Conservation (phyloP, 495 filamentous ascomycete species). For the Hyaloscypha finlandica region DNA sequence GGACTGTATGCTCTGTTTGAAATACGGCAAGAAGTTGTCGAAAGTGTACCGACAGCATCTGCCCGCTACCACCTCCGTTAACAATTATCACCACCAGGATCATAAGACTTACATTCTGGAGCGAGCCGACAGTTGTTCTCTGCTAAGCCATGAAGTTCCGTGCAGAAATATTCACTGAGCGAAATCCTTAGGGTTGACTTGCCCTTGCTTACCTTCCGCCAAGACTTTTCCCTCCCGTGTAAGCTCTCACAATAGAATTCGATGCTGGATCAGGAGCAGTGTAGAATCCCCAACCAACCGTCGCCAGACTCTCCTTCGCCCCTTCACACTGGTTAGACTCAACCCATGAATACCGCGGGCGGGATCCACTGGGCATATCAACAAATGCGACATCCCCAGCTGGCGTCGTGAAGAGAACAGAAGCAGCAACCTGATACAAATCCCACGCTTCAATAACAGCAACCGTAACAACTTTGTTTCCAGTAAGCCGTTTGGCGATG, state of each 20-base stretch:
- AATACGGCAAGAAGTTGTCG: slow-evolving; percentile 54
- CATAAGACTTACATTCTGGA: slow-evolving; percentile 30
- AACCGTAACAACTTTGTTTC: slow-evolving; percentile 42
- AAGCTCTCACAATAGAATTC: slow-evolving; percentile 30
- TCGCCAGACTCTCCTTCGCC: neutral
- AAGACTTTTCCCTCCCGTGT: slow-evolving; percentile 35
- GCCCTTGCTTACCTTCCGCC: slow-evolving; percentile 13
- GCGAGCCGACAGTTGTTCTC: slow-evolving; percentile 43
- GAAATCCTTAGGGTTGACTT: neutral
- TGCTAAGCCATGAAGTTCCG: slow-evolving; percentile 35
- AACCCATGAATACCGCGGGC: too few relatives aligned
- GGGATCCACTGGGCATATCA: neutral
- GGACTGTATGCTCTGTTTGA: slow-evolving; percentile 54
- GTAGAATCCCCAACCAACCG: slow-evolving; percentile 47
- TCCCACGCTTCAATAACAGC: slow-evolving; percentile 54
- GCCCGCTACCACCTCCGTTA: slow-evolving; percentile 47
- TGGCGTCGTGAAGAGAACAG: neutral
- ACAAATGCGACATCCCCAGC: slow-evolving; percentile 1
- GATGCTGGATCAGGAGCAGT: slow-evolving; percentile 55
- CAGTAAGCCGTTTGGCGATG: slow-evolving; percentile 58
- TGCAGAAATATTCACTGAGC: slow-evolving; percentile 22
- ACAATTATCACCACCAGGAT: too few relatives aligned
- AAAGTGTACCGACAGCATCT: slow-evolving; percentile 55
- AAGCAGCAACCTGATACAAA: slow-evolving; percentile 7
- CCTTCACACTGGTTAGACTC: too few relatives aligned